Conservation (phyloP, 345 rosid species). For the Lepidium africanum region DNA sequence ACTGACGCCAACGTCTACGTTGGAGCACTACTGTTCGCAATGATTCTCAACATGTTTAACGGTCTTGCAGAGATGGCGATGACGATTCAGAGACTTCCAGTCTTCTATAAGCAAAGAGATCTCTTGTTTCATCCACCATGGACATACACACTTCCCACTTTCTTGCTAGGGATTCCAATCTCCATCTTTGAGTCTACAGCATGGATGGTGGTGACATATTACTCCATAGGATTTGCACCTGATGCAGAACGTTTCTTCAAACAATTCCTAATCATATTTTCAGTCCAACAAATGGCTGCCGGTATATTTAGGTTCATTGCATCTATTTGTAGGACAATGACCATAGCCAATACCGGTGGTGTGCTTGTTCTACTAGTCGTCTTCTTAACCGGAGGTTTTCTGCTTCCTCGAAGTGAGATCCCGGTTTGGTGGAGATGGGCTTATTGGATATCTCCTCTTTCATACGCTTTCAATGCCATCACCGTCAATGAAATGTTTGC, state of each 20-base stretch:
- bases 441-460: conserved; percentile 56
- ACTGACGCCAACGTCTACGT: conserved; percentile 18
- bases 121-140: conserved; percentile 34
- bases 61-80: conserved; percentile 29
- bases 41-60: conserved; percentile 32
- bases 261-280: conserved; percentile 41
- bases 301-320: conserved; percentile 46
- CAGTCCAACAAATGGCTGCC: conserved; percentile 38
- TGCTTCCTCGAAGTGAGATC: conserved; percentile 37
- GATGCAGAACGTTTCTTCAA: conserved; percentile 51
- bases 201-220: conserved; percentile 36
- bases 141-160: conserved; percentile 29
- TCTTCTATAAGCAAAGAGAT: conserved; percentile 34
- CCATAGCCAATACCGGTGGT: conserved; percentile 40
- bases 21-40: conserved; percentile 18
- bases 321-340: conserved; percentile 40
- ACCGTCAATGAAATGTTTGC: conserved; percentile 46
- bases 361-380: conserved; percentile 22
- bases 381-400: conserved; percentile 54
- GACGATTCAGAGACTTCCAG: conserved; percentile 32
- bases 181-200: conserved; percentile 25
- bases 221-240: conserved; percentile 62
- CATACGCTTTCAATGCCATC: conserved; percentile 47
- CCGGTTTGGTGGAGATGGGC: conserved; percentile 61
- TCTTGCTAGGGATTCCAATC: conserved; percentile 30